Conservation (phyloP, 2,329 filamentous ascomycete genomes). For the Hymenoscyphus occultus region DNA sequence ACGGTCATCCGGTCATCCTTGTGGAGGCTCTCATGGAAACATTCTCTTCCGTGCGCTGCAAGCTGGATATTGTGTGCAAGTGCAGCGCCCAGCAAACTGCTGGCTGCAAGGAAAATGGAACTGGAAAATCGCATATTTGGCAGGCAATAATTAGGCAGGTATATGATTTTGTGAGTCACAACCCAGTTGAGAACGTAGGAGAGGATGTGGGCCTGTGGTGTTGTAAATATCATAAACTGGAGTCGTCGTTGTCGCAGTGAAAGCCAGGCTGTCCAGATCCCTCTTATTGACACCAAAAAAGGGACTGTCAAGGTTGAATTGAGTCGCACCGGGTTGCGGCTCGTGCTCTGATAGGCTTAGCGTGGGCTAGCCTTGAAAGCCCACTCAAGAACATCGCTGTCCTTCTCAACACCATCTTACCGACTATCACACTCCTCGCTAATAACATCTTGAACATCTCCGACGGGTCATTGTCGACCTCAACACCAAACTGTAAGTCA, state of each 20-base stretch:
- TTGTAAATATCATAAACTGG: neutral
- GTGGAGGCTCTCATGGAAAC: conserved; percentile 93
- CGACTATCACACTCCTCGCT: conserved; percentile 32
- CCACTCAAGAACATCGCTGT: conserved; percentile 25
- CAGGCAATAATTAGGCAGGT: neutral
- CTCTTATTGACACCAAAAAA: conserved; percentile 1
- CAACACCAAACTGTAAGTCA: conserved; percentile 29
- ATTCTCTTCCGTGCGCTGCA: conserved; percentile 88
- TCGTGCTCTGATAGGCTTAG: conserved; percentile 16
- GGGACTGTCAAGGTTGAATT: neutral
- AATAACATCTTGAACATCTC: conserved; percentile 34
- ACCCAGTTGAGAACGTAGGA: neutral
- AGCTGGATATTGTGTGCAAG: conserved; percentile 94
- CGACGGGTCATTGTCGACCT: conserved; percentile 32
- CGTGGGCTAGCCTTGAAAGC: conserved; percentile 15
- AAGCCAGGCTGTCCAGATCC: conserved; percentile 10
- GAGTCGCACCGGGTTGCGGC: conserved; percentile 13
- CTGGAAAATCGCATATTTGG: conserved; percentile 36
- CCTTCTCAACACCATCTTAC: conserved; percentile 29
- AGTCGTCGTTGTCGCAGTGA: neutral
- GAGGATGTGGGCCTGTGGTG: neutral
- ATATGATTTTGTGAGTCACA: neutral
- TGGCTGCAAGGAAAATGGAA: conserved; percentile 31
- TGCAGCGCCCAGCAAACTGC: conserved; percentile 49
- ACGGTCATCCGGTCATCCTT: conserved; percentile 97